Base-by-base conservation (phyloP, 2,329 filamentous ascomycete genomes). In the Penicillium digitatum region DNA sequence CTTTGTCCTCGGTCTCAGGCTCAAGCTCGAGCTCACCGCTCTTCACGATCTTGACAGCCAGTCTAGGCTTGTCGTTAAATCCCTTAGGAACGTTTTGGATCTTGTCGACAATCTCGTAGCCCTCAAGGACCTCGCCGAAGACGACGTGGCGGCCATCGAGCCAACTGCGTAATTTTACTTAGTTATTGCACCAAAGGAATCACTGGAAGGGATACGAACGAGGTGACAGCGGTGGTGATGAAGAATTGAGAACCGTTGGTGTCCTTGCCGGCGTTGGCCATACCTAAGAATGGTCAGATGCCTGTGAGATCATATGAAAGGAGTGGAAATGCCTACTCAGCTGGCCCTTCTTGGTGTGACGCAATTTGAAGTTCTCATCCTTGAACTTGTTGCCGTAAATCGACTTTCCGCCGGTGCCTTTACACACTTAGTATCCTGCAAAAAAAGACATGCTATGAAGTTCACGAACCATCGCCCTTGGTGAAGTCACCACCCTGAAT, bases 281-380 rank as follows among this genome's bases (percentile, higher is more conserved):
- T 87, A 76, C 82, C 82, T 79, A 68, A 14, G 14, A 35, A 39
- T 32, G 29, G 31, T 31, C 20, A 49, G 40, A 22, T 44, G 20
- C 6, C 22, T 24, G 24, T 26, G 22, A n/a, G 16, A 24, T 35
- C 29, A 20, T 20, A 20, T 34, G 18, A 27, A 20, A 38, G 3
- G 29, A 20, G 10, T 26, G 12, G 16, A 29, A 22, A 45, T 16
- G 9, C 50, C 49, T 52, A 81, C 80, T 85, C 60, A 87, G 74
- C 53, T 84, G 76, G 56, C 83, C 83, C 69, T 81, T 82, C 73
- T 83, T 83, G 73, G 76, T 84, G 76, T 87, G 84, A 75, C 84
- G 85, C 68, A 87, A 76, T 78, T 87, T 86, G 78, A 87, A 86
- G 80, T 87, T 87, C 80, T 87, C 85, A 63, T 87, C 85, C 48